Percentiles rank a stretch among this genome's conserved stretches.
phyloP scores from a whole-genome alignment of 2,329 filamentous ascomycete genomes.

The Microsporum audouinii region DNA sequence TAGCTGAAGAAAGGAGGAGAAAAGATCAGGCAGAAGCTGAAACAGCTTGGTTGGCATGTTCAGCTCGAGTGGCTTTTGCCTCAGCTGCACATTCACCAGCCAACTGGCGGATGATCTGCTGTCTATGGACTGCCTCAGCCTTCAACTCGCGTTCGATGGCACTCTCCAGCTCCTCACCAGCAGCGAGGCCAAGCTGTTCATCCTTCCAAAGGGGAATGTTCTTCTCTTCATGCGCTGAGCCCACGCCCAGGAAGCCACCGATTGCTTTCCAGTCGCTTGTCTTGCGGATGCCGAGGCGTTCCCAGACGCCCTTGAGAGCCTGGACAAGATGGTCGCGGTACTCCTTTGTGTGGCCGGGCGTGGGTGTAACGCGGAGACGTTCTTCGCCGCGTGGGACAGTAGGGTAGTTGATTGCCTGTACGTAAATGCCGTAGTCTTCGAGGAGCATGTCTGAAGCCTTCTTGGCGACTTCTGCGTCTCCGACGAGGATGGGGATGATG shows the following conservation, averaged over 20 bases:
- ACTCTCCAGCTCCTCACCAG: constrained; percentile 50
- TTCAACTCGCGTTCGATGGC: constrained; percentile 37
- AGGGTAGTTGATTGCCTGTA: constrained; percentile 98
- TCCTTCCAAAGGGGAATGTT: constrained; percentile 81
- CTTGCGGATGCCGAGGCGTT: constrained; percentile 76
- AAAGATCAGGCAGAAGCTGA: background rate
- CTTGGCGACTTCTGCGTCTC: constrained; percentile 86
- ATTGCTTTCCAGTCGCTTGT: constrained; percentile 83
- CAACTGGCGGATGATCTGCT: constrained; percentile 10
- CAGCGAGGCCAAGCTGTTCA: constrained; percentile 61
- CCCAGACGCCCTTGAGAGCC: constrained; percentile 81
- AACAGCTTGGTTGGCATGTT: background rate
- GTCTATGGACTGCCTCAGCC: constrained; percentile 11
- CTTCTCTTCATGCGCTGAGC: constrained; percentile 49
- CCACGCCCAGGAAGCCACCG: constrained; percentile 91
- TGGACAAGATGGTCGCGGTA: constrained; percentile 76
- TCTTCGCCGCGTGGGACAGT: constrained; percentile 98
- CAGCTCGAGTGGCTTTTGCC: background rate
- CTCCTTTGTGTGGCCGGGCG: constrained; percentile 76
- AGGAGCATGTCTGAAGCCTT: constrained; percentile 84
- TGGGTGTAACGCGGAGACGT: constrained; percentile 88
- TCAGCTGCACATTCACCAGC: background rate
- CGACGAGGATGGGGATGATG: constrained; percentile 87
- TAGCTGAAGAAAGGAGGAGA: background rate
- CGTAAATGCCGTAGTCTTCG: constrained; percentile 84